phyloP scores from a whole-genome alignment of 2,329 filamentous ascomycete species.

The Pseudocercospora eumusae region DNA sequence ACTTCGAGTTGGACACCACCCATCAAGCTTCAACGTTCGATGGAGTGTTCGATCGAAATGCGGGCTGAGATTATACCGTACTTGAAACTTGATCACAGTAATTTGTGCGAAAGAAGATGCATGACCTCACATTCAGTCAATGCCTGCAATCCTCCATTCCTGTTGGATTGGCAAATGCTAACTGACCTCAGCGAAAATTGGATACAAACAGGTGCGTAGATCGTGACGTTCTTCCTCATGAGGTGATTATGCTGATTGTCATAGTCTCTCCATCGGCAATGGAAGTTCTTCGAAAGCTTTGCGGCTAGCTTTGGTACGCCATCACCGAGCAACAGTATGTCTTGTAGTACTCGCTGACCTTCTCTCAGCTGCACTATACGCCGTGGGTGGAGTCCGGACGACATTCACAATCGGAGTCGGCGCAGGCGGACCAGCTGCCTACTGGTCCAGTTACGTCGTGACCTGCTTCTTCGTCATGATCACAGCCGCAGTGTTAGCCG shows the following conservation, averaged over 20 bases:
- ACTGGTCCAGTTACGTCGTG: constrained; percentile 63
- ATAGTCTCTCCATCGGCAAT: constrained; percentile 59
- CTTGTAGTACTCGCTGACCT: not conserved
- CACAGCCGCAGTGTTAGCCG: constrained; percentile 61
- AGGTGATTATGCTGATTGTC: constrained; percentile 12
- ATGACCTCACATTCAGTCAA: constrained; percentile 39
- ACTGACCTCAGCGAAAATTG: constrained; percentile 49
- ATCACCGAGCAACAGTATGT: not conserved
- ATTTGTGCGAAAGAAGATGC: constrained; percentile 45
- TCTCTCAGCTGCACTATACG: constrained; percentile 58
- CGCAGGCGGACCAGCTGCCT: constrained; percentile 61
- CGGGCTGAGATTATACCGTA: constrained; percentile 44
- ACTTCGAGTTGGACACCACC: constrained; percentile 28
- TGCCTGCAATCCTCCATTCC: constrained; percentile 28
- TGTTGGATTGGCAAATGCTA: constrained; percentile 22
- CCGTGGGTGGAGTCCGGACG: constrained; percentile 59
- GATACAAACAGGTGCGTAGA: constrained; percentile 56
- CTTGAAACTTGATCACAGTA: constrained; percentile 44
- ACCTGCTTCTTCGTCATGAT: constrained; percentile 63
- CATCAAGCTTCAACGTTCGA: constrained; percentile 9
- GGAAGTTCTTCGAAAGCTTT: constrained; percentile 61
- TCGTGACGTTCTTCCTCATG: not conserved
- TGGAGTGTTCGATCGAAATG: constrained; percentile 27
- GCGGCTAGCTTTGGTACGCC: constrained; percentile 58
- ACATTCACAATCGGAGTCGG: constrained; percentile 65